These are phyloP conservation scores for Quercus berberidifolia DNA, from an alignment of 306 rosid genomes.

Conservation along the genomic window DNA sequence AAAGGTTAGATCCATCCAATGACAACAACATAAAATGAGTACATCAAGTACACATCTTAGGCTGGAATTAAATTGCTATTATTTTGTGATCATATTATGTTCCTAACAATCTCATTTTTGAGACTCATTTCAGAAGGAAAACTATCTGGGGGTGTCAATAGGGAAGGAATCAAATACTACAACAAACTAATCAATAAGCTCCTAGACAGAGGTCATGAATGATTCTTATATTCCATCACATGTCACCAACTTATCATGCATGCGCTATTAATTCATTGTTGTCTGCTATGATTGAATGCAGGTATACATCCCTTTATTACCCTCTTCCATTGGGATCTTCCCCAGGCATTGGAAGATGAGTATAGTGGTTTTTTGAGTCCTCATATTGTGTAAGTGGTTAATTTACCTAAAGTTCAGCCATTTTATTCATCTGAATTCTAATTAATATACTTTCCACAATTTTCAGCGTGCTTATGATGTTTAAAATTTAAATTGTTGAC, in stretches of 20 bases:
- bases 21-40: too few relatives aligned
- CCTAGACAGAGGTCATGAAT: conserved; percentile 17
- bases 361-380: conserved; percentile 47
- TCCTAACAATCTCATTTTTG: not conserved
- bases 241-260: too few relatives aligned
- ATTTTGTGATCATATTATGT: too few relatives aligned
- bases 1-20: too few relatives aligned
- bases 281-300: not conserved
- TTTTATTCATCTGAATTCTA: too few relatives aligned
- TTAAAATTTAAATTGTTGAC: too few relatives aligned
- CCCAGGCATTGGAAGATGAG: conserved; percentile 54
- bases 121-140: conserved; percentile 22
- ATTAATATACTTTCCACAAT: not conserved
- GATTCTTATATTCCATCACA: not conserved
- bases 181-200: conserved; percentile 36
- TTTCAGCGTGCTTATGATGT: too few relatives aligned
- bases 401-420: too few relatives aligned
- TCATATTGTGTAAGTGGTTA: conserved; percentile 37
- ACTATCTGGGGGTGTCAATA: conserved; percentile 30
- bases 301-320: conserved; percentile 52
- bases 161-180: conserved; percentile 30
- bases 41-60: too few relatives aligned
- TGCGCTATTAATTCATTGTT: too few relatives aligned
- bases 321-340: conserved; percentile 66
- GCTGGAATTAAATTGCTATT: too few relatives aligned